Evolutionary conservation across 768 basidiomycete species (phyloP).

Genomic region (Boletellus ananiceps): DNA sequence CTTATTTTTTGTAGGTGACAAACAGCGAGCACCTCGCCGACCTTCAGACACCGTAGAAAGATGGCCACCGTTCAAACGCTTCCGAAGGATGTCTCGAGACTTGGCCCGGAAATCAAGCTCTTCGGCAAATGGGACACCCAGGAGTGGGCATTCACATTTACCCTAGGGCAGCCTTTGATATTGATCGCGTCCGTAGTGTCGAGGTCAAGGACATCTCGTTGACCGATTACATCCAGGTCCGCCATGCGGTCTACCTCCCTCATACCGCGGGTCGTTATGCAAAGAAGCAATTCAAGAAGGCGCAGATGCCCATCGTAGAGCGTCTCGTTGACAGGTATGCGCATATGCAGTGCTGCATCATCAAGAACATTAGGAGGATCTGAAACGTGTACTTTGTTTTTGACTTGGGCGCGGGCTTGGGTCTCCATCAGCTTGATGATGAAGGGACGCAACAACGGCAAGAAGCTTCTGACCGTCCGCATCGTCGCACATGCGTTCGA

Average conservation of each 20-base stretch:
- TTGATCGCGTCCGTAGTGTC: constrained; percentile 51
- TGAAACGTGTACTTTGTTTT: background rate
- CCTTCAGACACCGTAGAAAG: constrained; percentile 37
- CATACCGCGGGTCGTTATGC: constrained; percentile 99
- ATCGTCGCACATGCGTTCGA: constrained; percentile 99
- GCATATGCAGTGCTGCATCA: background rate
- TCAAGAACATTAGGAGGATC: background rate
- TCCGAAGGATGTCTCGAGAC: constrained; percentile 75
- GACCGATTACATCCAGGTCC: constrained; percentile 99
- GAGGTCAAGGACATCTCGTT: constrained; percentile 99
- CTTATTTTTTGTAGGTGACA: constrained; percentile 20
- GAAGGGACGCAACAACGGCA: constrained; percentile 99
- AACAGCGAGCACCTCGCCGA: constrained; percentile 24
- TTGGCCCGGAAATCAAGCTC: constrained; percentile 87
- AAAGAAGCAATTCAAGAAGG: constrained; percentile 99
- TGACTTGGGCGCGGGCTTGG: background rate
- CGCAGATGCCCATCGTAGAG: constrained; percentile 99
- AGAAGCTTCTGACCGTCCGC: constrained; percentile 97
- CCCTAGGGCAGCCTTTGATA: background rate
- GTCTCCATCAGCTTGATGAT: constrained; percentile 82
- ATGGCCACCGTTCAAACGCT: constrained; percentile 70
- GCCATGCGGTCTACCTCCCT: constrained; percentile 94
- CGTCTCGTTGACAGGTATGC: constrained; percentile 93
- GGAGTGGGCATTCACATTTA: constrained; percentile 57
- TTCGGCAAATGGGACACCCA: constrained; percentile 99